These are phyloP conservation scores for Castanopsis chinensis DNA, from an alignment of 306 rosid species.

Conservation along the genomic window DNA sequence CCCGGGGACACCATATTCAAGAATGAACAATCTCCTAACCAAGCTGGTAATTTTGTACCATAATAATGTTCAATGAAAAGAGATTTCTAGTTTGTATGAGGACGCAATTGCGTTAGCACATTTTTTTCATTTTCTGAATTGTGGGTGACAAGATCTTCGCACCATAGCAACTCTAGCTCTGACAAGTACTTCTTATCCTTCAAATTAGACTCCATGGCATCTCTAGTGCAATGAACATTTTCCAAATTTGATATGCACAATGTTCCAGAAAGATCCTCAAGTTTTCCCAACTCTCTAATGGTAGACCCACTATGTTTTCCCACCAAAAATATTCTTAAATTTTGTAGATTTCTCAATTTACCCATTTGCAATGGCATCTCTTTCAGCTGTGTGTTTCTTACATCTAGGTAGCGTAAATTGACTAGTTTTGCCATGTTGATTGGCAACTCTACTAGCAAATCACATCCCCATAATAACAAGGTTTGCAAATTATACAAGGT, in stretches of 20 bases:
- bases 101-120: neutral
- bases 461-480: constrained; percentile 21
- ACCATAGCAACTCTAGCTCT: neutral
- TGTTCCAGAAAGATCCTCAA: neutral
- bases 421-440: constrained; percentile 13
- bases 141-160: neutral
- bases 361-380: constrained; percentile 20
- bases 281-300: constrained; percentile 8
- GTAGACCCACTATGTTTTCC: neutral
- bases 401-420: constrained; percentile 27
- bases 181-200: neutral
- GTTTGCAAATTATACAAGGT: too few species aligned
- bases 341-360: constrained; percentile 16
- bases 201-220: neutral
- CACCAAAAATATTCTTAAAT: constrained; percentile 13
- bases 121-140: neutral
- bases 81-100: neutral
- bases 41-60: neutral
- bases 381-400: neutral
- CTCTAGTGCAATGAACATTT: neutral
- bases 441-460: neutral
- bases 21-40: neutral
- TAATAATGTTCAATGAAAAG: neutral
- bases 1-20: neutral
- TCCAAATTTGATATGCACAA: constrained; percentile 8